Conservation (phyloP, 106 monocot genomes). For the Amphibolis antarctica region DNA sequence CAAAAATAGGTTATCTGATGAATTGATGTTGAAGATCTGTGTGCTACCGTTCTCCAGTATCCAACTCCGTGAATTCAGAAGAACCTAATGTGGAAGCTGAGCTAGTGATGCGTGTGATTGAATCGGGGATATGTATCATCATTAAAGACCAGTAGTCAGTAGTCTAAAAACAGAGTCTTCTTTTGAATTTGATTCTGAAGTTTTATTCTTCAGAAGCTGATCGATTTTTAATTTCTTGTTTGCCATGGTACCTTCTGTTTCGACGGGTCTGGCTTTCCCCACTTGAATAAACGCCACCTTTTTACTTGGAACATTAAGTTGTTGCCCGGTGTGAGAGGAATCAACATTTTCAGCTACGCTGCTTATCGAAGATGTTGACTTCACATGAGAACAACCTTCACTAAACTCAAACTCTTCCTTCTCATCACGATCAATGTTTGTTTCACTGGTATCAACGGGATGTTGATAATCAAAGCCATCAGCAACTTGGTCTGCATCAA, state of each 20-base stretch:
- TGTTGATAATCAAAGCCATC: background rate
- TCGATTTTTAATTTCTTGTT: slow-evolving; percentile 17
- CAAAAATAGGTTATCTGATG: no score
- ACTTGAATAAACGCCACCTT: slow-evolving; percentile 50
- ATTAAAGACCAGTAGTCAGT: background rate
- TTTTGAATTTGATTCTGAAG: background rate
- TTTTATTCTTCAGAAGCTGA: slow-evolving; percentile 2
- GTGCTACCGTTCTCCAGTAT: no score
- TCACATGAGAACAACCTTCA: background rate
- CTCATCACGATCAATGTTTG: background rate
- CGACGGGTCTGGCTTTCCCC: background rate
- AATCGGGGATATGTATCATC: no score
- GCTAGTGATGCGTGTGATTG: no score
- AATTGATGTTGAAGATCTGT: no score
- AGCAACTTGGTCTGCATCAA: background rate
- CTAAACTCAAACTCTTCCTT: background rate
- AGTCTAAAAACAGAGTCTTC: background rate
- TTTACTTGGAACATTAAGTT: slow-evolving; percentile 1
- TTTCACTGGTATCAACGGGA: background rate
- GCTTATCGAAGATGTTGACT: background rate
- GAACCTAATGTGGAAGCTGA: no score
- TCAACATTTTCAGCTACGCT: background rate
- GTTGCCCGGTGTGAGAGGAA: background rate
- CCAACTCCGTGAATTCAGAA: no score
- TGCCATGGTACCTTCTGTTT: background rate